phyloP scores from a whole-genome alignment of 1,139 yeast genomes.

The Meyerozyma sp. region DNA sequence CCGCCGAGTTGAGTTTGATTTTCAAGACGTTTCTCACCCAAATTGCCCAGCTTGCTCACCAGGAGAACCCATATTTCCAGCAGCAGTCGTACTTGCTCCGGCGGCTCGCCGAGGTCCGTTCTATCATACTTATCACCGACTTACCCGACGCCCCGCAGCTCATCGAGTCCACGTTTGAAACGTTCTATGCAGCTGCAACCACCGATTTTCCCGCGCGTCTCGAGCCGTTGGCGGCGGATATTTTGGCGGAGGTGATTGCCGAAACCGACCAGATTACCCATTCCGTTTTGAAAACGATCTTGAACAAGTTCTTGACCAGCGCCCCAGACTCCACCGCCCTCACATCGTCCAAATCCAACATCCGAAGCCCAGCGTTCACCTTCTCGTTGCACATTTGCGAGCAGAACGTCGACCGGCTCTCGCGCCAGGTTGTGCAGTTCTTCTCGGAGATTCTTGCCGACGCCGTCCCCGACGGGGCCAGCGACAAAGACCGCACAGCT shows the following conservation, averaged over 20 bases:
- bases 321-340: slow-evolving; percentile 8
- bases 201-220: slow-evolving; percentile 37
- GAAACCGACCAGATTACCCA: slow-evolving; percentile 70
- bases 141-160: slow-evolving; percentile 57
- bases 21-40: slow-evolving; percentile 61
- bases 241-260: slow-evolving; percentile 70
- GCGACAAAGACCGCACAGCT: slow-evolving; percentile 6
- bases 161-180: slow-evolving; percentile 51
- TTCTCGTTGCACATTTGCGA: slow-evolving; percentile 68
- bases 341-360: slow-evolving; percentile 24
- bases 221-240: slow-evolving; percentile 60
- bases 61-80: slow-evolving; percentile 58
- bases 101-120: slow-evolving; percentile 69
- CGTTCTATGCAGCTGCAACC: slow-evolving; percentile 52
- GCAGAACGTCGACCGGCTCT: slow-evolving; percentile 66
- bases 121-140: slow-evolving; percentile 76
- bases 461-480: slow-evolving; percentile 17
- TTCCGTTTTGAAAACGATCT: slow-evolving; percentile 54
- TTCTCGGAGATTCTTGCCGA: slow-evolving; percentile 61
- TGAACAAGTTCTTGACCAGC: slow-evolving; percentile 42
- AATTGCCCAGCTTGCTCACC: slow-evolving; percentile 51
- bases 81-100: slow-evolving; percentile 68
- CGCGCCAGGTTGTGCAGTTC: slow-evolving; percentile 73
- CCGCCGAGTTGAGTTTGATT: slow-evolving; percentile 54
- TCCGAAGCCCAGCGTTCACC: slow-evolving; percentile 55